These are phyloP conservation scores for Sanghuangporus weigelae DNA, from an alignment of 1,284 basidiomycete genomes.

Conservation along the genomic window DNA sequence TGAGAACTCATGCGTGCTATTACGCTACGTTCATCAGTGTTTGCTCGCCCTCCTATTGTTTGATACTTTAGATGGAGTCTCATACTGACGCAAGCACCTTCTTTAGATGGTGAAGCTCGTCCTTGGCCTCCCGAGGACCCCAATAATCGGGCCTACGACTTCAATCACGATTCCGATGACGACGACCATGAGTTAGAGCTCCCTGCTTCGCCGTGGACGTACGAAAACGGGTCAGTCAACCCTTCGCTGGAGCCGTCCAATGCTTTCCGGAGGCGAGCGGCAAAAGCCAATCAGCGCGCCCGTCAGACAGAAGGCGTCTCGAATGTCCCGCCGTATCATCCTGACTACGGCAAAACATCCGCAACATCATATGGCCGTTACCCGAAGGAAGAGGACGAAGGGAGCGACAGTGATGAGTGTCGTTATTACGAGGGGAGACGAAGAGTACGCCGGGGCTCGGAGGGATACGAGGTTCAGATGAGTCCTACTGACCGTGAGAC, in stretches of 20 bases:
- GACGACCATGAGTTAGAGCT: constrained; percentile 40
- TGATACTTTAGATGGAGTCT: background rate
- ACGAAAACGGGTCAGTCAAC: constrained; percentile 70
- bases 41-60: background rate
- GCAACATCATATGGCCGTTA: constrained; percentile 31
- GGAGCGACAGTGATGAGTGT: constrained; percentile 25
- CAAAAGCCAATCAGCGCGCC: constrained; percentile 4
- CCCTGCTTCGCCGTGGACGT: constrained; percentile 76
- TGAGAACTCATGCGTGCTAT: constrained; percentile 23
- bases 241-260: constrained; percentile 66
- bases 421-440: constrained; percentile 22
- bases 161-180: constrained; percentile 24
- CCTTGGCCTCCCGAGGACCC: constrained; percentile 18
- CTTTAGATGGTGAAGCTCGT: constrained; percentile 6
- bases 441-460: constrained; percentile 62
- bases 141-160: background rate
- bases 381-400: constrained; percentile 14
- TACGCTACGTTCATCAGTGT: constrained; percentile 8
- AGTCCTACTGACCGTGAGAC: constrained; percentile 50
- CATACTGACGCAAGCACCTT: background rate
- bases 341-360: constrained; percentile 45
- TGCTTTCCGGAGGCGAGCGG: constrained; percentile 25
- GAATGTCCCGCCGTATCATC: constrained; percentile 66
- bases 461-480: constrained; percentile 65
- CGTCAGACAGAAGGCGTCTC: constrained; percentile 26